Conservation (phyloP, 2,329 filamentous ascomycete species). For the Didymellaceae sp. region DNA sequence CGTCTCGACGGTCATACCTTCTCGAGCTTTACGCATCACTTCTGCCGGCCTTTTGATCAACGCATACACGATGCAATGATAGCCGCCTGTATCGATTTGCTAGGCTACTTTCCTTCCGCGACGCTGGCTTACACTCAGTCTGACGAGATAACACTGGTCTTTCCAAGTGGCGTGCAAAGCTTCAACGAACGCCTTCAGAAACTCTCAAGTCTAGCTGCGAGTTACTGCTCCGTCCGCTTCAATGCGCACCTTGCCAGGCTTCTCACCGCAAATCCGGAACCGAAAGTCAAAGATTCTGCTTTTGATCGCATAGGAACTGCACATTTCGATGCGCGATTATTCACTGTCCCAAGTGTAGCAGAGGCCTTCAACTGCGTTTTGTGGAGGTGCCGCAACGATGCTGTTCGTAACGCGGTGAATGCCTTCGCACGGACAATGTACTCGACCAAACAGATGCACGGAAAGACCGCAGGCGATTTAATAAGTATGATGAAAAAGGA, state of each 20-base stretch:
- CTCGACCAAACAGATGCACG: conserved; percentile 32
- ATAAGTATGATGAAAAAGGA: conserved; percentile 33
- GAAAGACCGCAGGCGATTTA: conserved; percentile 31
- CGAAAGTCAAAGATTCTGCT: conserved; percentile 22
- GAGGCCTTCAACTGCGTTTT: conserved; percentile 41
- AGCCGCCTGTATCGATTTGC: conserved; percentile 32
- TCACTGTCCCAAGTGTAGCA: conserved; percentile 31
- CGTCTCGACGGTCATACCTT: conserved; percentile 43
- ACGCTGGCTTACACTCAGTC: conserved; percentile 44
- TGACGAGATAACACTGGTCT: conserved; percentile 43
- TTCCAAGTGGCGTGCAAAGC: conserved; percentile 33
- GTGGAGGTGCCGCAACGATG: conserved; percentile 42
- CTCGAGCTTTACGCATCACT: conserved; percentile 38
- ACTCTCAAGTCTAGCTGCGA: conserved; percentile 35
- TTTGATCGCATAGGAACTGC: conserved; percentile 27
- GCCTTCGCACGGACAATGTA: conserved; percentile 40
- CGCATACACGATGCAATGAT: conserved; percentile 43
- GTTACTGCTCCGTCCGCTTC: conserved; percentile 39
- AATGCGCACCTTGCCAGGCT: conserved; percentile 28
- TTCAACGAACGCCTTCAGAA: conserved; percentile 43
- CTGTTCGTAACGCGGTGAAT: conserved; percentile 37
- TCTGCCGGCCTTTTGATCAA: conserved; percentile 38
- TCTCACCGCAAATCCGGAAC: conserved; percentile 25
- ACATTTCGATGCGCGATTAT: conserved; percentile 41
- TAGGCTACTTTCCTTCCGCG: conserved; percentile 36